Evolutionary conservation across 169 alveolate genomes (phyloP).

Genomic region (Blepharisma undulans): DNA sequence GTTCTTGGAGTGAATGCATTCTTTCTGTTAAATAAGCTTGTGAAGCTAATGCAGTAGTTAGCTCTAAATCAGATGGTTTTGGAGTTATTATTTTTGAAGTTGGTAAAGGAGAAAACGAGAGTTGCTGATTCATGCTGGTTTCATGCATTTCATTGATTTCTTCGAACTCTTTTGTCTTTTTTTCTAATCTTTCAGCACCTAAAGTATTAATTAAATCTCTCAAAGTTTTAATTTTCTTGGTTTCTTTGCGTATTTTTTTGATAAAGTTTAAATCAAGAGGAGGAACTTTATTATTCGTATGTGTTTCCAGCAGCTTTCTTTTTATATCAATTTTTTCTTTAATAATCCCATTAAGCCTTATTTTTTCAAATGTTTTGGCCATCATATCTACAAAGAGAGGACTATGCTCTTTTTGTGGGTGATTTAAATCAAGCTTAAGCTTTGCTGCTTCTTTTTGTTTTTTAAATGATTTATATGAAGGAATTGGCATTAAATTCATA

Average conservation of each 20-base stretch:
- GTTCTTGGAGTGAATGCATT: background rate
- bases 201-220: background rate
- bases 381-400: constrained; percentile 19
- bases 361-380: constrained; percentile 16
- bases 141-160: background rate
- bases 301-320: background rate
- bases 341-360: background rate
- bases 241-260: background rate
- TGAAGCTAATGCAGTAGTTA: background rate
- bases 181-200: background rate
- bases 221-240: background rate
- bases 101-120: background rate
- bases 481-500: background rate
- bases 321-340: background rate
- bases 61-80: background rate
- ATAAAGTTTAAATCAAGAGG: background rate
- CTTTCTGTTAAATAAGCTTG: background rate
- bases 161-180: background rate
- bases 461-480: background rate
- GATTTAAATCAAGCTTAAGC: background rate
- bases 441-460: background rate
- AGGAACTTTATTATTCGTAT: background rate
- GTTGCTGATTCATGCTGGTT: background rate
- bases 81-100: background rate
- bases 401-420: background rate